Evolutionary conservation across 768 basidiomycete species (phyloP).

Genomic region (Tricholoma matsutake): DNA sequence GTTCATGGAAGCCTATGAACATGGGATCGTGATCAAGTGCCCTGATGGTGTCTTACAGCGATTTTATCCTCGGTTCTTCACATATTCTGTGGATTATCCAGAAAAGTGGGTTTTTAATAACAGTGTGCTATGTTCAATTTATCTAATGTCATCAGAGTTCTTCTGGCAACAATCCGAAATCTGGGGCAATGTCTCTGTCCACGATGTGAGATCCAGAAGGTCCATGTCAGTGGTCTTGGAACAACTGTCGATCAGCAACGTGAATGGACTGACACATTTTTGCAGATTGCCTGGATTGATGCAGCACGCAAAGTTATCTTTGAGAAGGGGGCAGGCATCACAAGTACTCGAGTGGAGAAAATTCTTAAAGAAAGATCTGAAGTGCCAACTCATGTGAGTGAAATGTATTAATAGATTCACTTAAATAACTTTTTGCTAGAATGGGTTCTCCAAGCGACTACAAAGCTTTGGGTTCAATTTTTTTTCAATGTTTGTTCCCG

Average conservation of each 20-base stretch:
- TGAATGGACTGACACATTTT: slow-evolving; percentile 7
- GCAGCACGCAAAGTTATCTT: slow-evolving; percentile 23
- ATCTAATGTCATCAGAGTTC: slow-evolving; percentile 10
- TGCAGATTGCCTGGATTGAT: slow-evolving; percentile 10
- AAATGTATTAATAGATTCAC: not conserved
- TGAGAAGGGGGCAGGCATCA: slow-evolving; percentile 21
- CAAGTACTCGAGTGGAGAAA: slow-evolving; percentile 21
- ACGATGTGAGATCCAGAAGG: slow-evolving; percentile 13
- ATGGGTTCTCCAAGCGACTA: slow-evolving; percentile 29
- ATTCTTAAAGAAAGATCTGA: slow-evolving; percentile 24
- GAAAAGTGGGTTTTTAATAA: slow-evolving; percentile 22
- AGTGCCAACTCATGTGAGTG: slow-evolving; percentile 28
- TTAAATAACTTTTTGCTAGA: slow-evolving; percentile 21
- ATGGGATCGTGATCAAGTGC: slow-evolving; percentile 23
- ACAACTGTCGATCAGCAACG: slow-evolving; percentile 3
- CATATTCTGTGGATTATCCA: slow-evolving; percentile 30
- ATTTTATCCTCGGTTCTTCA: slow-evolving; percentile 26
- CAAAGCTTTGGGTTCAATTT: slow-evolving; percentile 21
- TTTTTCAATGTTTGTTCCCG: slow-evolving; percentile 26
- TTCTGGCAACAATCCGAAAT: slow-evolving; percentile 18
- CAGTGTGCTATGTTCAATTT: not conserved
- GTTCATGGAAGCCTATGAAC: slow-evolving; percentile 23
- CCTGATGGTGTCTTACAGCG: slow-evolving; percentile 20
- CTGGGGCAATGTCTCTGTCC: slow-evolving; percentile 21
- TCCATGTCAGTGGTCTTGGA: slow-evolving; percentile 9